phyloP scores from a whole-genome alignment of 345 rosid species.

The Eucalyptus virginea region DNA sequence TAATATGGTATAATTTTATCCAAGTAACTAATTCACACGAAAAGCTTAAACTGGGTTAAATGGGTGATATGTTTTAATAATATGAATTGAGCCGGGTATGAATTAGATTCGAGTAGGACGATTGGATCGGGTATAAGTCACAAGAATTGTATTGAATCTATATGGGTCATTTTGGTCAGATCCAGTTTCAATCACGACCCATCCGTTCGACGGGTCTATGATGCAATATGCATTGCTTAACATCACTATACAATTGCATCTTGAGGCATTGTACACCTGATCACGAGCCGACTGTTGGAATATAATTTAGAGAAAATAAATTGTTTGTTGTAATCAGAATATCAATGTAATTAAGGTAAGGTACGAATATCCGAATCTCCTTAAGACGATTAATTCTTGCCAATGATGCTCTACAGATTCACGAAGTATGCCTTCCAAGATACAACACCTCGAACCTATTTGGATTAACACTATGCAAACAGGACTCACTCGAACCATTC shows the following conservation, averaged over 20 bases:
- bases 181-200: neutral
- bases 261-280: neutral
- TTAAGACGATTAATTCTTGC: no score
- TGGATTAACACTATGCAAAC: no score
- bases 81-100: neutral
- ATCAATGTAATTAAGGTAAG: no score
- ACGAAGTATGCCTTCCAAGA: no score
- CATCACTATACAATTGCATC: neutral
- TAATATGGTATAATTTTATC: neutral
- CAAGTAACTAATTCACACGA: neutral
- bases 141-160: neutral
- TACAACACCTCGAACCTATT: rapidly evolving
- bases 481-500: no score
- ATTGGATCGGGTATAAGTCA: rapidly evolving
- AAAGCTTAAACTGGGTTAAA: neutral
- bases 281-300: rapidly evolving
- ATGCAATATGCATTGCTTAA: neutral
- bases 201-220: rapidly evolving
- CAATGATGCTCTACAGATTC: no score
- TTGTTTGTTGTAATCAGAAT: no score
- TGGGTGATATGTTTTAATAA: neutral
- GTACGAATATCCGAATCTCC: no score
- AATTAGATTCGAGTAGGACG: no score
- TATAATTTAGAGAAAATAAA: no score
- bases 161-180: neutral